phyloP scores from a whole-genome alignment of 345 rosid genomes.

The Gossypium longicalyx region DNA sequence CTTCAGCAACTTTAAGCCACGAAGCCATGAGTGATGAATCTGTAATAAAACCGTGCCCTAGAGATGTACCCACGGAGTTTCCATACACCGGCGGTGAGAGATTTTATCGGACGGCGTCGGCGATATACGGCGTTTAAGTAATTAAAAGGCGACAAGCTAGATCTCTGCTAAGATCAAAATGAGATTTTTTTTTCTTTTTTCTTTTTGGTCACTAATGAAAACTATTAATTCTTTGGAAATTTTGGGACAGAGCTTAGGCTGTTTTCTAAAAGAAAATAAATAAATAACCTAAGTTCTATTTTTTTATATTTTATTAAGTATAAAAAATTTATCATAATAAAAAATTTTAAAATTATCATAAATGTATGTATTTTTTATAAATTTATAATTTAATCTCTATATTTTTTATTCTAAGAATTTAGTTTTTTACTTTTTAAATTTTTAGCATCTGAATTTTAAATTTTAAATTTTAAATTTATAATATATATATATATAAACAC shows the following conservation, averaged over 20 bases:
- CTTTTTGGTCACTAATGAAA: too few relatives aligned
- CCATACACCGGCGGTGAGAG: conserved; percentile 35
- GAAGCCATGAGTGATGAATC: conserved; percentile 58
- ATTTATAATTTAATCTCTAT: too few relatives aligned
- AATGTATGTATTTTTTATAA: too few relatives aligned
- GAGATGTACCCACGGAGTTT: conserved; percentile 28
- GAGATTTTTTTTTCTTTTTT: not conserved
- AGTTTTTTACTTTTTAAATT: too few relatives aligned
- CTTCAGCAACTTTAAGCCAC: conserved; percentile 99
- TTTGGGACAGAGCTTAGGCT: not conserved
- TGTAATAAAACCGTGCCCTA: conserved; percentile 27
- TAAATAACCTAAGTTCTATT: too few relatives aligned
- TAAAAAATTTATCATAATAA: too few relatives aligned
- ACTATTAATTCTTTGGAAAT: not conserved
- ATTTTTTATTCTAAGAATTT: too few relatives aligned
- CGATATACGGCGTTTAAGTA: conserved; percentile 5
- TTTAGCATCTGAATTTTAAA: too few relatives aligned
- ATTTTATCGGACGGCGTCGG: conserved; percentile 14
- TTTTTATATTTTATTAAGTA: too few relatives aligned
- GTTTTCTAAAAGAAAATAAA: not conserved
- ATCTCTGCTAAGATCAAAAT: conserved; percentile 11
- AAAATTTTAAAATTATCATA: too few relatives aligned
- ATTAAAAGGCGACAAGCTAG: not conserved
- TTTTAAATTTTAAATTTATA: too few relatives aligned
- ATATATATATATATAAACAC: too few relatives aligned